Percentiles rank a stretch among this genome's conserved stretches.
These are phyloP conservation scores for Cryptosporidium viatorum DNA, from an alignment of 169 alveolate genomes.

Conservation along the genomic window DNA sequence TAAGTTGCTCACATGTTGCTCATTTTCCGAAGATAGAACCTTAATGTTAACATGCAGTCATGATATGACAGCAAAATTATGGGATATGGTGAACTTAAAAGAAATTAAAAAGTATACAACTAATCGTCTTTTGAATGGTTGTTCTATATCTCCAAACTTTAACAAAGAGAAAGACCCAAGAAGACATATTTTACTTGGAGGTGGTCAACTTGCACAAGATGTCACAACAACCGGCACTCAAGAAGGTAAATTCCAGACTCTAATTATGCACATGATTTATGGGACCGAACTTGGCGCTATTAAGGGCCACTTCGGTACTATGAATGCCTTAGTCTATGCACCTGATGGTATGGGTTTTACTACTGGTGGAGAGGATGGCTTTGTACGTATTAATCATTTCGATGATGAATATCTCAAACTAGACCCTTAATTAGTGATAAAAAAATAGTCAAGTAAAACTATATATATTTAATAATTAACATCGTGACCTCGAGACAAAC, in stretches of 20 bases:
- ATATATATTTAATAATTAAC: conserved; percentile 32
- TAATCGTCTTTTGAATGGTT: conserved; percentile 89
- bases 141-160: conserved; percentile 88
- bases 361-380: conserved; percentile 96
- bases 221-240: conserved; percentile 91
- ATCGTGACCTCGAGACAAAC: not conserved
- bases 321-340: conserved; percentile 90
- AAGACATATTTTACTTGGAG: conserved; percentile 89
- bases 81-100: conserved; percentile 88
- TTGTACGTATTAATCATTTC: conserved; percentile 92
- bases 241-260: conserved; percentile 95
- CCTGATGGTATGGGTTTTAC: conserved; percentile 94
- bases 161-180: conserved; percentile 80
- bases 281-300: conserved; percentile 92
- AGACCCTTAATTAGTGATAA: conserved; percentile 36
- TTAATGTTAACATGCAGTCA: conserved; percentile 88
- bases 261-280: conserved; percentile 89
- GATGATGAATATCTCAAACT: conserved; percentile 89
- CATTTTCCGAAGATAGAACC: conserved; percentile 86
- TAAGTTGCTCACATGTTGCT: conserved; percentile 85
- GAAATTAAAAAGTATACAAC: conserved; percentile 82
- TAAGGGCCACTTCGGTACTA: conserved; percentile 96
- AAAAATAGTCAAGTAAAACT: not conserved
- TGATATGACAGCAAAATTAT: conserved; percentile 89
- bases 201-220: conserved; percentile 92